A percentile compares a stretch with the other conserved stretches of the same genome.
These are phyloP conservation scores for Opeltia flavorubescens DNA, from an alignment of 495 filamentous ascomycete species.

Conservation along the genomic window DNA sequence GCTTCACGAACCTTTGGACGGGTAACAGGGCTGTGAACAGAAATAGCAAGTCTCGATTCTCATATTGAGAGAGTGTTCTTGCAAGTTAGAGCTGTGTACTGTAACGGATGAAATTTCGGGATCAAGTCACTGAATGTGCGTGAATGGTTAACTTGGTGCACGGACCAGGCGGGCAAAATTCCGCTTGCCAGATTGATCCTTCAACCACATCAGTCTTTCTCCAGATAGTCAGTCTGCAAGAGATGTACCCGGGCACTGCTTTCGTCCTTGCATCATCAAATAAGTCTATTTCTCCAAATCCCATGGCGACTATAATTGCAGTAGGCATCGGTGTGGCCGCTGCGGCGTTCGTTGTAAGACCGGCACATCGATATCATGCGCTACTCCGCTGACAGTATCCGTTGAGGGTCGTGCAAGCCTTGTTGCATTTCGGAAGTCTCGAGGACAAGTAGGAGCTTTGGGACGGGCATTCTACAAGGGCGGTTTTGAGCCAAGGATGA, in stretches of 20 bases:
- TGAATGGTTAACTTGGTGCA: neutral
- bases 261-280: neutral
- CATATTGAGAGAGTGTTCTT: constrained; percentile 9
- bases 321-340: constrained; percentile 69
- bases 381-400: constrained; percentile 8
- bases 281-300: neutral
- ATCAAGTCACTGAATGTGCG: neutral
- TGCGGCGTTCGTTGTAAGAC: constrained; percentile 61
- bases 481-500: constrained; percentile 93
- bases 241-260: neutral
- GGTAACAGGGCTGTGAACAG: constrained; percentile 76
- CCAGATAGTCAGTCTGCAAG: neutral
- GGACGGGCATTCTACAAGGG: constrained; percentile 94
- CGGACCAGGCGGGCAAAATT: constrained; percentile 4
- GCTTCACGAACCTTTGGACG: constrained; percentile 43
- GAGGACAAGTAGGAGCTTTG: constrained; percentile 55
- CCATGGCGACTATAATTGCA: constrained; percentile 61
- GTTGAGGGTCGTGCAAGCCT: constrained; percentile 80
- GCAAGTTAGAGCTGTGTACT: no score
- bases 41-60: constrained; percentile 80
- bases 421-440: constrained; percentile 71
- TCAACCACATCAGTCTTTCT: neutral
- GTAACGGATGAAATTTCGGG: neutral
- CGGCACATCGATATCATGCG: neutral
- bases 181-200: neutral